Evolutionary conservation across 352 stramenopile species (phyloP).

Genomic region (Phytopythium mirpurense): DNA sequence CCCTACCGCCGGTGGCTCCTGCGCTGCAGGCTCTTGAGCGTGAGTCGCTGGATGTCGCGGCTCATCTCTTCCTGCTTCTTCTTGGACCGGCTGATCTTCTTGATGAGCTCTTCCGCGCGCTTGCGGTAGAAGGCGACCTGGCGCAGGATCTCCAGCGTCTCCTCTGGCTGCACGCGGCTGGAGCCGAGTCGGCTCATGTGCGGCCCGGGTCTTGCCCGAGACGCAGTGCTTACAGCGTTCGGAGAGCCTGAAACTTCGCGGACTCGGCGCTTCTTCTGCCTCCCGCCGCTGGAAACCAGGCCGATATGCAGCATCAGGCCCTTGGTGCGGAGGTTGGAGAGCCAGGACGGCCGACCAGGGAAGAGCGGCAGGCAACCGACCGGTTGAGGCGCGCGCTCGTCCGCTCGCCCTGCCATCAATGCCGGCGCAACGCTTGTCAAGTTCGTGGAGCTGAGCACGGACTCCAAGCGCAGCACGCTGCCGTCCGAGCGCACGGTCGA

Average conservation of each 20-base stretch:
- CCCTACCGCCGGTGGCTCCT: slow-evolving; percentile 16
- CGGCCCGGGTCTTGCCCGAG: not conserved
- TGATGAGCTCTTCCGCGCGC: slow-evolving; percentile 55
- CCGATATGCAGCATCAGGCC: slow-evolving; percentile 14
- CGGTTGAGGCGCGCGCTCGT: not conserved
- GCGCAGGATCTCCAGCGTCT: slow-evolving; percentile 43
- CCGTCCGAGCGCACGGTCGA: slow-evolving; percentile 31
- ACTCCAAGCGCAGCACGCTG: slow-evolving; percentile 12
- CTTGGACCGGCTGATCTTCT: slow-evolving; percentile 58
- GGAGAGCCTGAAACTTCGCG: not conserved
- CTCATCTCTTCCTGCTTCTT: slow-evolving; percentile 65
- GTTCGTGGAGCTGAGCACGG: slow-evolving; percentile 16
- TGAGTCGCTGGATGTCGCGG: slow-evolving; percentile 56
- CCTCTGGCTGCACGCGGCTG: slow-evolving; percentile 41
- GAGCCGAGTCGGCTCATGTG: slow-evolving; percentile 5
- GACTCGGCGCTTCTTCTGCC: not conserved
- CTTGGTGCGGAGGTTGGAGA: slow-evolving; percentile 8
- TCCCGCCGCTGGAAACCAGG: slow-evolving; percentile 3
- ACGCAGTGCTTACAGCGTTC: not conserved
- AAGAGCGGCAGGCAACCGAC: not conserved
- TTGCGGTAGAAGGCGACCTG: slow-evolving; percentile 64
- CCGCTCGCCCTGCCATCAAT: not conserved
- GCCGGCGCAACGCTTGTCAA: slow-evolving; percentile 18
- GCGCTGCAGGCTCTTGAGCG: slow-evolving; percentile 40
- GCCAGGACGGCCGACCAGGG: not conserved